These are phyloP conservation scores for Solanum tacnaense DNA, from an alignment of 257 asterid genomes.

Conservation along the genomic window DNA sequence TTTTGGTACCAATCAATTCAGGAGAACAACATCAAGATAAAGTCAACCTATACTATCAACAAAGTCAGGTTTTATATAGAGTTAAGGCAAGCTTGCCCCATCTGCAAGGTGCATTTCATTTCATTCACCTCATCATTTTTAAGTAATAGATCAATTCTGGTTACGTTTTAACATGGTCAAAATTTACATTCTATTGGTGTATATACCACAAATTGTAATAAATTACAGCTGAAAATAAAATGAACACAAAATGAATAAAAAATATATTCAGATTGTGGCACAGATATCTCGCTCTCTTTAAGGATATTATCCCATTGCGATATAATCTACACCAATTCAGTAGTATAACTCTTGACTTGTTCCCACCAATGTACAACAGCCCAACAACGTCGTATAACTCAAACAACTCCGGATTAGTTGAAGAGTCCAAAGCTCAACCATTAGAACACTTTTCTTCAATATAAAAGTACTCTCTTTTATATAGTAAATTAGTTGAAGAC, in stretches of 20 bases:
- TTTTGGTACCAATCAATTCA: not conserved
- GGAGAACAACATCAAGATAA: not conserved
- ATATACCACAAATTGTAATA: not conserved
- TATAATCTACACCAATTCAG: not conserved
- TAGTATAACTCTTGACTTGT: not conserved
- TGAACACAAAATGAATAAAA: not conserved
- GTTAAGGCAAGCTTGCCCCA: not conserved
- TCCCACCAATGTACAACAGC: not conserved
- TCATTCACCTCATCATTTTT: not conserved
- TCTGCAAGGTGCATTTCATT: not conserved
- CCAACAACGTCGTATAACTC: not conserved
- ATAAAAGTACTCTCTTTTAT: not conserved
- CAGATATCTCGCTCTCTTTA: not conserved
- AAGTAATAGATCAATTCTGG: not conserved
- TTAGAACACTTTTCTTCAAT: not conserved
- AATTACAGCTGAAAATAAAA: not conserved
- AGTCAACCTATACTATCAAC: not conserved
- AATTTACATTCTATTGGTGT: not conserved
- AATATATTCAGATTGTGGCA: not conserved
- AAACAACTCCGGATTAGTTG: not conserved
- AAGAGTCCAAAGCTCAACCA: not conserved
- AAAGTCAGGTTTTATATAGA: not conserved
- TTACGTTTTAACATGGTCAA: not conserved
- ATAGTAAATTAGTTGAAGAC: not conserved
- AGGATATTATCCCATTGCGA: not conserved